Evolutionary conservation across 2,329 filamentous ascomycete species (phyloP).

Genomic region (Verticillium klebahnii): DNA sequence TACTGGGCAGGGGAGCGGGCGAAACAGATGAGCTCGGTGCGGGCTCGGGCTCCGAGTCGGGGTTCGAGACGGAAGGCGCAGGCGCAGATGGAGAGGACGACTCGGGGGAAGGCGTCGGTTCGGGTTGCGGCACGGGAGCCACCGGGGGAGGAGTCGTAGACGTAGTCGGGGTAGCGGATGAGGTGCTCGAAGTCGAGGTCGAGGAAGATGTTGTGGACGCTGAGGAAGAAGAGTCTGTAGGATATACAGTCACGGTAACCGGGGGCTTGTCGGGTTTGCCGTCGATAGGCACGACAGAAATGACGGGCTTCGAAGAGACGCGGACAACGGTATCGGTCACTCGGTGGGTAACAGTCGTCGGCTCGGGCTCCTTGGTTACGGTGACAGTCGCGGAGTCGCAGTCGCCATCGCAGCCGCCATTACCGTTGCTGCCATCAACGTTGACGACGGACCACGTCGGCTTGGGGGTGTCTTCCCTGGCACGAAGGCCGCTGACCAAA

Average conservation of each 20-base stretch:
- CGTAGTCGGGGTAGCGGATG: not conserved
- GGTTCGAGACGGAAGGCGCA: not conserved
- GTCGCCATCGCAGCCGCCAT: constrained; percentile 4
- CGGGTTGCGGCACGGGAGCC: not conserved
- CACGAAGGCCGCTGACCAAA: constrained; percentile 14
- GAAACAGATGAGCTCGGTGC: no score
- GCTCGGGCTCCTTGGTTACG: constrained; percentile 20
- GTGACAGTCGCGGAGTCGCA: constrained; percentile 17
- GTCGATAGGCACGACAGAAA: constrained; percentile 24
- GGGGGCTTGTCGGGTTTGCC: constrained; percentile 7
- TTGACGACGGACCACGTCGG: constrained; percentile 25
- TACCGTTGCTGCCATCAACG: constrained; percentile 16
- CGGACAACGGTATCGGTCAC: constrained; percentile 22
- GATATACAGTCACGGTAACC: constrained; percentile 8
- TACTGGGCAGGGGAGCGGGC: no score
- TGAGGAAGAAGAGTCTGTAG: not conserved
- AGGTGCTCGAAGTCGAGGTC: not conserved
- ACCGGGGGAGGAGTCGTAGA: not conserved
- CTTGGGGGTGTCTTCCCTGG: constrained; percentile 6
- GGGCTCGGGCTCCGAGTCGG: not conserved
- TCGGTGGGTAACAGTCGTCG: constrained; percentile 21
- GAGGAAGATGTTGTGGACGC: not conserved
- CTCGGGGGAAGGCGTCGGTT: not conserved
- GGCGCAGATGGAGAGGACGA: no score
- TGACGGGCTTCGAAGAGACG: constrained; percentile 10